Evolutionary conservation across 371 early-diverging fungal species (phyloP).

Genomic region (Catenaria anguillulae): DNA sequence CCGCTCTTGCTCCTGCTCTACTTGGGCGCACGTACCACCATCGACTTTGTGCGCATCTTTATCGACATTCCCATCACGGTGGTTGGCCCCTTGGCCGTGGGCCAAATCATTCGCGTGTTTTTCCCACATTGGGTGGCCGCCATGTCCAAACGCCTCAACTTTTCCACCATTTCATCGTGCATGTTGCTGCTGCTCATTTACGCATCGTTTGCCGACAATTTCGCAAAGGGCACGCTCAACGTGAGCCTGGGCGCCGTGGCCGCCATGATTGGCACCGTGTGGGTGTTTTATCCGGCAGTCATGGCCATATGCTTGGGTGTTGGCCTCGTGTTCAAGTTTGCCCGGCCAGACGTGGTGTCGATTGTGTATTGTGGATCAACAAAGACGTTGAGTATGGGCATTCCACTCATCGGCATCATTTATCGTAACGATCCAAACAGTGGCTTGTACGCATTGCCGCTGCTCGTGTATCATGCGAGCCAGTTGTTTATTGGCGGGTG

Average conservation of each 20-base stretch:
- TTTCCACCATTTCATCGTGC: conserved; percentile 40
- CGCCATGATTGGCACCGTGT: conserved; percentile 37
- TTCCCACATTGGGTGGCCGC: conserved; percentile 35
- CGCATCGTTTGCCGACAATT: conserved; percentile 58
- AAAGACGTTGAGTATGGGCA: conserved; percentile 61
- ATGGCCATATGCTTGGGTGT: conserved; percentile 25
- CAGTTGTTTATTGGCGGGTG: conserved; percentile 52
- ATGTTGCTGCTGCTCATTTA: conserved; percentile 52
- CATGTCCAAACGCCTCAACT: conserved; percentile 31
- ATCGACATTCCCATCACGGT: conserved; percentile 46
- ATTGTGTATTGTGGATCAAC: conserved; percentile 51
- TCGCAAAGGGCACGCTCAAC: conserved; percentile 29
- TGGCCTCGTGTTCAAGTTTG: conserved; percentile 28
- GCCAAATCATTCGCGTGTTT: conserved; percentile 37
- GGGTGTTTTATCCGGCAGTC: conserved; percentile 28
- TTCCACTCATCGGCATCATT: conserved; percentile 57
- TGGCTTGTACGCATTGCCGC: conserved; percentile 46
- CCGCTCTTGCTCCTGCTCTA: conserved; percentile 41
- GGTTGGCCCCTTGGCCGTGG: conserved; percentile 42
- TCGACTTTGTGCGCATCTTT: conserved; percentile 39
- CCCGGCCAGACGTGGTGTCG: conserved; percentile 38
- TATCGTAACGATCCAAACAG: conserved; percentile 32
- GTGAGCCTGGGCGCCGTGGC: conserved; percentile 22
- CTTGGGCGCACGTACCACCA: conserved; percentile 24
- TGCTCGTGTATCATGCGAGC: conserved; percentile 55